Base-by-base conservation (phyloP, 2,329 filamentous ascomycete species). In the Epichloe gansuensis region DNA sequence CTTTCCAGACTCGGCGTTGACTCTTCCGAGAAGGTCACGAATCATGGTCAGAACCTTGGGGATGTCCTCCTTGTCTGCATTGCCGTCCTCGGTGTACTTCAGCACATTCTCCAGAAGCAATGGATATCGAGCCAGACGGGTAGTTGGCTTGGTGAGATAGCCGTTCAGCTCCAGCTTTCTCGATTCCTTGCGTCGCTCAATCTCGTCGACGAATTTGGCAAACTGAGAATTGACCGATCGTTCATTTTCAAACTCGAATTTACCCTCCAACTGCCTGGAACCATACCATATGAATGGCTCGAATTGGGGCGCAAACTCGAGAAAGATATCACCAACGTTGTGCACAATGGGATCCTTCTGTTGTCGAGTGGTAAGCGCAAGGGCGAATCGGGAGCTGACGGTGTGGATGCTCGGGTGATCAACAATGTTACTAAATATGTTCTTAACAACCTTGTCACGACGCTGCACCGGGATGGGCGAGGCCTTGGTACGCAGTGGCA, bases 201-300 rank as follows among this genome's bases (percentile, higher is more conserved):
- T 95, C 67, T 97, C 91, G 59, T 98, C 93, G 28, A 97, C 93
- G 61, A 97, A 96, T 62, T 86, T 88, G 50, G 85, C 75, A 67
- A 98, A 98, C 42, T 80, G 81, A 1, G 84, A 80, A 62, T 98
- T 98, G 53, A 83, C 80, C 15, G 86, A 85, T 61, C 93, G 88
- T 71, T 98, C 93, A 62, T 93, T 93, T 69, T 98, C 93, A 65
- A 97, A 98, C 65, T 96, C 93, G 63, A 91, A 96, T 68, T 98
- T 97, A 60, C 88, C 93, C 67, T 95, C 94, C 46, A 98, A 75
- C 68, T 98, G 93, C 65, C 91, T 95, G 42, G 91, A 88, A 63
- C 93, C 93, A 64, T 98, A 98, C 63, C 86, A 83, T 65, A 98
- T 96, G 65, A 98, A 98, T 0, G 93, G 93, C 60, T 91, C 86